These are phyloP conservation scores for Calonectria henricotiae DNA, from an alignment of 2,329 filamentous ascomycete genomes.

Conservation along the genomic window DNA sequence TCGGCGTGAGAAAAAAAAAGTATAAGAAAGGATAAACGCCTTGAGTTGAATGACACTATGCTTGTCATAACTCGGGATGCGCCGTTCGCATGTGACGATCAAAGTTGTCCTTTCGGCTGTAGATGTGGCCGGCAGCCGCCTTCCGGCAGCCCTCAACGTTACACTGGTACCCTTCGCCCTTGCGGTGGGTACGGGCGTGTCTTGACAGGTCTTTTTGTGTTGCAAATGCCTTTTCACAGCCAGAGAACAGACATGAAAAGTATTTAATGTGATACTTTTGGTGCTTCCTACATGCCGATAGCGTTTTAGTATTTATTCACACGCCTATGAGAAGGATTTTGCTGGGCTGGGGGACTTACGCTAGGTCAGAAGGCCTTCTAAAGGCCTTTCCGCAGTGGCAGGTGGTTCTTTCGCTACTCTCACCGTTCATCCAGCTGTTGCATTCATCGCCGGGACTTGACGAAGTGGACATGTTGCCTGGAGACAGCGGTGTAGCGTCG, in stretches of 20 bases:
- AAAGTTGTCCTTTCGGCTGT: slow-evolving; percentile 53
- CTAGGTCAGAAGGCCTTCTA: slow-evolving; percentile 51
- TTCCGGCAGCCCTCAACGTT: slow-evolving; percentile 51
- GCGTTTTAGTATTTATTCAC: slow-evolving; percentile 28
- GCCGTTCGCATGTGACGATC: slow-evolving; percentile 52
- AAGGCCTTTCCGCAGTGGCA: slow-evolving; percentile 52
- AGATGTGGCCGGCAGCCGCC: slow-evolving; percentile 51
- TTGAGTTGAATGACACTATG: slow-evolving; percentile 40
- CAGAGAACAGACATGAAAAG: slow-evolving; percentile 50
- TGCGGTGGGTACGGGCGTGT: slow-evolving; percentile 50
- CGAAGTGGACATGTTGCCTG: slow-evolving; percentile 43
- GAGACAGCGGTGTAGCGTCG: slow-evolving; percentile 34
- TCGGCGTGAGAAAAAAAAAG: neutral
- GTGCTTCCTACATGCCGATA: slow-evolving; percentile 44
- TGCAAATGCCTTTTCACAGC: slow-evolving; percentile 51
- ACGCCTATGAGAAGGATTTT: neutral
- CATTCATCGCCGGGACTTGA: slow-evolving; percentile 47
- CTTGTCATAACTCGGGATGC: slow-evolving; percentile 49
- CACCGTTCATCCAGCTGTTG: slow-evolving; percentile 40
- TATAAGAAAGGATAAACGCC: neutral
- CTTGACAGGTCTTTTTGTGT: slow-evolving; percentile 51
- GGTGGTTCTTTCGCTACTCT: slow-evolving; percentile 39
- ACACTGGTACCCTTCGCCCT: slow-evolving; percentile 51
- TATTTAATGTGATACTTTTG: slow-evolving; percentile 54
- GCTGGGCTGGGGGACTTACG: slow-evolving; percentile 41